Evolutionary conservation across 108 stramenopile genomes (phyloP).

Genomic region (Pseudonitzschia pungens): DNA sequence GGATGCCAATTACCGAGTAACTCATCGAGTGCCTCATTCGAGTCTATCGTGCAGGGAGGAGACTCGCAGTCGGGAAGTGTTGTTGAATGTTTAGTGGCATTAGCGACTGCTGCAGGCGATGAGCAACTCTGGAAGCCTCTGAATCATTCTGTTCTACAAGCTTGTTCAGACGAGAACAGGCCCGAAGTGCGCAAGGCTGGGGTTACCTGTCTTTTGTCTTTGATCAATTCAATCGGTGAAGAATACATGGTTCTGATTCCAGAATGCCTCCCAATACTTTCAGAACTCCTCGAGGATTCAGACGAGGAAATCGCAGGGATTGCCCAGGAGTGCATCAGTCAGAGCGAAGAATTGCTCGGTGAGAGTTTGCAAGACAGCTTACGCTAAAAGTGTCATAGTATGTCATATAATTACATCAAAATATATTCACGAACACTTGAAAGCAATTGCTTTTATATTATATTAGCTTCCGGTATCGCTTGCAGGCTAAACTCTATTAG

Average conservation of each 20-base stretch:
- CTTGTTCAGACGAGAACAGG: constrained; percentile 59
- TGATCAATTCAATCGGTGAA: constrained; percentile 85
- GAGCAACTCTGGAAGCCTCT: constrained; percentile 91
- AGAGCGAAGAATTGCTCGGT: constrained; percentile 84
- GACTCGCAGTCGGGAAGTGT: constrained; percentile 56
- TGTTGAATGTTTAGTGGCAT: constrained; percentile 65
- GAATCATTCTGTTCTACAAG: constrained; percentile 81
- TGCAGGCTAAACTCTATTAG: background rate
- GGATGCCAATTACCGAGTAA: constrained; percentile 51
- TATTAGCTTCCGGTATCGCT: too few relatives aligned
- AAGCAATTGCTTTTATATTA: too few relatives aligned
- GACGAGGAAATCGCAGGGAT: constrained; percentile 79
- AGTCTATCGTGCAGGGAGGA: constrained; percentile 58
- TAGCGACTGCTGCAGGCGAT: constrained; percentile 84
- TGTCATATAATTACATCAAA: too few relatives aligned
- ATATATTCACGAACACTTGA: too few relatives aligned
- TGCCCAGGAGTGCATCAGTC: constrained; percentile 76
- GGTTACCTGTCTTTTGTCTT: constrained; percentile 64
- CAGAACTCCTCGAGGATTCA: constrained; percentile 81
- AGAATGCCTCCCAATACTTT: constrained; percentile 86
- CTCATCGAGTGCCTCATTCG: constrained; percentile 36
- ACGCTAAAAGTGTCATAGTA: constrained; percentile 34
- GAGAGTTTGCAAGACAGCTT: constrained; percentile 83
- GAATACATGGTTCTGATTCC: constrained; percentile 92
- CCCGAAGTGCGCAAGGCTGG: constrained; percentile 82